A percentile compares a stretch with the other conserved stretches of the same genome.
Evolutionary conservation across 208 protist species (phyloP).

Genomic region (Trypanosoma boissoni): DNA sequence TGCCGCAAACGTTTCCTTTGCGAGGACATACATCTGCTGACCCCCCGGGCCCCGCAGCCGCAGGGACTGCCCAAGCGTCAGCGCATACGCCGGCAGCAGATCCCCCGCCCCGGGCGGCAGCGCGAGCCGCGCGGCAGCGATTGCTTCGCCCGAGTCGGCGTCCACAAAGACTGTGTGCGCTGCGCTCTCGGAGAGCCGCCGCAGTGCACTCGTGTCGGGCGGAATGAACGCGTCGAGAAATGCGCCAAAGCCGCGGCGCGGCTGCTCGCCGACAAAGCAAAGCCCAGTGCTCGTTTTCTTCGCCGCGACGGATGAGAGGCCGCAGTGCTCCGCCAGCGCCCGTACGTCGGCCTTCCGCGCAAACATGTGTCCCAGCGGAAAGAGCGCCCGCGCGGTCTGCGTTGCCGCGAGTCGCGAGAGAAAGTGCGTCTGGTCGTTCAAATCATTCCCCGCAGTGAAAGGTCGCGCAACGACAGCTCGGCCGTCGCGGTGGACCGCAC

Average conservation of each 20-base stretch:
- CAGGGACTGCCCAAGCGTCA: constrained; percentile 76
- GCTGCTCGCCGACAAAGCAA: constrained; percentile 62
- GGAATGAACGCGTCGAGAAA: constrained; percentile 70
- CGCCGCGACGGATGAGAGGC: constrained; percentile 9
- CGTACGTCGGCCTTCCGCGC: constrained; percentile 62
- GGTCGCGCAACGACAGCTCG: constrained; percentile 50
- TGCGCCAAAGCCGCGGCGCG: constrained; percentile 30
- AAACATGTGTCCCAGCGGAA: constrained; percentile 77
- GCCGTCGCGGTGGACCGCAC: constrained; percentile 25
- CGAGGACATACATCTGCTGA: constrained; percentile 41
- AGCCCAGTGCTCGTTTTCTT: constrained; percentile 84
- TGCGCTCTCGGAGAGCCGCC: neutral
- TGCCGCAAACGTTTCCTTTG: constrained; percentile 35
- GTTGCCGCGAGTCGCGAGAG: constrained; percentile 42
- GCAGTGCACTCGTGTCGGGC: neutral
- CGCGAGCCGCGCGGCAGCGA: constrained; percentile 14
- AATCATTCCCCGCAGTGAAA: constrained; percentile 45
- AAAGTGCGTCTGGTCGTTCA: constrained; percentile 81
- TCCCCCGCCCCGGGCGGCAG: neutral
- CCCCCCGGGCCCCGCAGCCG: neutral
- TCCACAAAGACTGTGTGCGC: constrained; percentile 47
- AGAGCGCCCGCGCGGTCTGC: constrained; percentile 36
- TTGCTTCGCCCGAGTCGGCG: constrained; percentile 23
- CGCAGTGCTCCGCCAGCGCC: constrained; percentile 30
- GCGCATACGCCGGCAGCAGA: constrained; percentile 49